Conservation (phyloP, 306 rosid species). For the Quercus parvula region DNA sequence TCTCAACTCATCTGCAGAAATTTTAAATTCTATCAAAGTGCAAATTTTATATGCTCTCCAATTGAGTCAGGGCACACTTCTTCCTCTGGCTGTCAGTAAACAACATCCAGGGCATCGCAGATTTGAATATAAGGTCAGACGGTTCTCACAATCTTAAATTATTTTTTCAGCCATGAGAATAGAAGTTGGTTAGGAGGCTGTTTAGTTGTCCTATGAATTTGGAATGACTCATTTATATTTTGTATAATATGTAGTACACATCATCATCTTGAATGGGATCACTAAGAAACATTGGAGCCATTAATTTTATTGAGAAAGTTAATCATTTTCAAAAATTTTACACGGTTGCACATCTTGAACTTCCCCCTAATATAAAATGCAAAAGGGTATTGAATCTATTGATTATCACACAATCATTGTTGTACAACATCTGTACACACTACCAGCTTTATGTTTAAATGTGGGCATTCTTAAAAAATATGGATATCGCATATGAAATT, state of each 20-base stretch:
- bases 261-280: not conserved
- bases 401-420: too few species aligned
- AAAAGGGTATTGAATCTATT: too few species aligned
- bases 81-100: too few species aligned
- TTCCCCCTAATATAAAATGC: not conserved
- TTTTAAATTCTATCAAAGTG: slow-evolving; percentile 29
- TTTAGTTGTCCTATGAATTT: not conserved
- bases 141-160: not conserved
- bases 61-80: slow-evolving; percentile 63
- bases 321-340: not conserved
- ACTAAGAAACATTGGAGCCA: not conserved
- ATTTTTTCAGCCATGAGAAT: not conserved
- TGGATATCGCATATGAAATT: too few species aligned
- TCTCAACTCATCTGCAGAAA: slow-evolving; percentile 67
- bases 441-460: too few species aligned
- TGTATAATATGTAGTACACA: not conserved
- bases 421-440: too few species aligned
- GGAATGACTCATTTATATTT: not conserved
- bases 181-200: not conserved
- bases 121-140: slow-evolving; percentile 79
- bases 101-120: slow-evolving; percentile 53
- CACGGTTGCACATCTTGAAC: not conserved
- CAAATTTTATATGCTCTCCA: slow-evolving; percentile 15
- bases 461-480: too few species aligned
- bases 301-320: not conserved